A percentile compares a stretch with the other conserved stretches of the same genome.
Conservation (phyloP, 352 stramenopile genomes). For the Globisporangium solare region DNA sequence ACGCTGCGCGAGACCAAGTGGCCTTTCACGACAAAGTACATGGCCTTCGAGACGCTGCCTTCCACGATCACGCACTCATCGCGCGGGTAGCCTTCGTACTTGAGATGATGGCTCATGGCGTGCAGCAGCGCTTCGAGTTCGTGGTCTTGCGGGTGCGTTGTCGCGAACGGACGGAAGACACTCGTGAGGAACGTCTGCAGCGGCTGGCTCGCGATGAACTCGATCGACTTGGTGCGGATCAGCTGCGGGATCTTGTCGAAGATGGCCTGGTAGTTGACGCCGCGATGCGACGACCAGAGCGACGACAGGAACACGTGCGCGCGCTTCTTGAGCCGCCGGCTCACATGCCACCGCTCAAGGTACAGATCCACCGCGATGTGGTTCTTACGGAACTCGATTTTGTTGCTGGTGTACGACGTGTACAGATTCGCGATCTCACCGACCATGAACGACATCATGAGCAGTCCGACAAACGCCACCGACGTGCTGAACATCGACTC, state of each 20-base stretch:
- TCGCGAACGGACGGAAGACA: constrained; percentile 40
- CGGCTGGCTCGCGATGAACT: constrained; percentile 35
- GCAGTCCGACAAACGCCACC: constrained; percentile 34
- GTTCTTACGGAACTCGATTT: constrained; percentile 59
- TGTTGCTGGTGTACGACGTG: constrained; percentile 50
- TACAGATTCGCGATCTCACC: constrained; percentile 48
- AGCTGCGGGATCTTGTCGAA: constrained; percentile 47
- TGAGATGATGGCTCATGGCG: constrained; percentile 22
- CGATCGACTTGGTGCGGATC: constrained; percentile 46
- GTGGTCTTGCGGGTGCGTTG: constrained; percentile 9
- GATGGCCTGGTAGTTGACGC: constrained; percentile 51
- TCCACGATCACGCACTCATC: constrained; percentile 43
- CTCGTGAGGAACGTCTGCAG: constrained; percentile 30
- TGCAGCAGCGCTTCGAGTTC: constrained; percentile 20
- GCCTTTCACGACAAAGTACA: constrained; percentile 62
- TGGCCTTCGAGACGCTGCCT: constrained; percentile 31
- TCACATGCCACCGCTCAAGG: constrained; percentile 42
- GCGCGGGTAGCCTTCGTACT: constrained; percentile 46
- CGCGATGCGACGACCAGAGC: constrained; percentile 52
- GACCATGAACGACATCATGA: constrained; percentile 50
- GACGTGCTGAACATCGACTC: constrained; percentile 39
- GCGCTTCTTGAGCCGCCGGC: constrained; percentile 26
- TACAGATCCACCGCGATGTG: constrained; percentile 53
- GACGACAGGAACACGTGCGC: constrained; percentile 45
- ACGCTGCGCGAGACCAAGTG: constrained; percentile 22